phyloP scores from a whole-genome alignment of 331 rosid species.

The Erythrophleum ivorense region DNA sequence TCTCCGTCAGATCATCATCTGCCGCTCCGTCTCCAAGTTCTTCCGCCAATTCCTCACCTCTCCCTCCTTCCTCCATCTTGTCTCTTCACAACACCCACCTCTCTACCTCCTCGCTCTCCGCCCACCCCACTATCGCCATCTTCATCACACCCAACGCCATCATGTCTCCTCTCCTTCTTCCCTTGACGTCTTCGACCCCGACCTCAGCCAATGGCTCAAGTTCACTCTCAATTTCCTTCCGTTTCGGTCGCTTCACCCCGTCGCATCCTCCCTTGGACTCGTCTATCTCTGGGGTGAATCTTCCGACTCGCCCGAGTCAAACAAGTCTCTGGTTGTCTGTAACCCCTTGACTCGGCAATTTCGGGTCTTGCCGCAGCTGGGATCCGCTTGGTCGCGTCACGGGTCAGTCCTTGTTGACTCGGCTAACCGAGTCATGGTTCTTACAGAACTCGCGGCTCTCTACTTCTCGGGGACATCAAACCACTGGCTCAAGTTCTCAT shows the following conservation, averaged over 20 bases:
- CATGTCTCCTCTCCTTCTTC: constrained; percentile 43
- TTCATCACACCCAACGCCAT: constrained; percentile 49
- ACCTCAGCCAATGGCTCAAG: constrained; percentile 58
- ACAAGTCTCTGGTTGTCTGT: constrained; percentile 71
- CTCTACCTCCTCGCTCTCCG: constrained; percentile 79
- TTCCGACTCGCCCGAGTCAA: constrained; percentile 37
- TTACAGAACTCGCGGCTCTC: constrained; percentile 84
- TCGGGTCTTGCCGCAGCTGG: constrained; percentile 75
- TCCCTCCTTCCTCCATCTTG: constrained; percentile 58
- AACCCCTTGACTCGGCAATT: constrained; percentile 79
- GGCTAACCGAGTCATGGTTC: constrained; percentile 73
- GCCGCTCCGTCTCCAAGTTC: constrained; percentile 79
- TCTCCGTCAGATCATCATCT: constrained; percentile 74
- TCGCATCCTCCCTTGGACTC: constrained; percentile 82
- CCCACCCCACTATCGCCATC: constrained; percentile 38
- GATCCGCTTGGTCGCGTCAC: constrained; percentile 96
- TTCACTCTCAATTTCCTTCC: constrained; percentile 82
- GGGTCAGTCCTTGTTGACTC: constrained; percentile 86
- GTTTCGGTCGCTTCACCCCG: constrained; percentile 73
- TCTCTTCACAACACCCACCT: constrained; percentile 59
- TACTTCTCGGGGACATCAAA: constrained; percentile 52
- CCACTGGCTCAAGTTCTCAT: constrained; percentile 77
- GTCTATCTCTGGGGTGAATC: constrained; percentile 83
- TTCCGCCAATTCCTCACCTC: constrained; percentile 69
- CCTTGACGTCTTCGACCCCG: constrained; percentile 75